Evolutionary conservation across 2,329 filamentous ascomycete genomes (phyloP), one percentile per base, ranked within the genome.

Genomic region (Pezicula rhizophila): DNA sequence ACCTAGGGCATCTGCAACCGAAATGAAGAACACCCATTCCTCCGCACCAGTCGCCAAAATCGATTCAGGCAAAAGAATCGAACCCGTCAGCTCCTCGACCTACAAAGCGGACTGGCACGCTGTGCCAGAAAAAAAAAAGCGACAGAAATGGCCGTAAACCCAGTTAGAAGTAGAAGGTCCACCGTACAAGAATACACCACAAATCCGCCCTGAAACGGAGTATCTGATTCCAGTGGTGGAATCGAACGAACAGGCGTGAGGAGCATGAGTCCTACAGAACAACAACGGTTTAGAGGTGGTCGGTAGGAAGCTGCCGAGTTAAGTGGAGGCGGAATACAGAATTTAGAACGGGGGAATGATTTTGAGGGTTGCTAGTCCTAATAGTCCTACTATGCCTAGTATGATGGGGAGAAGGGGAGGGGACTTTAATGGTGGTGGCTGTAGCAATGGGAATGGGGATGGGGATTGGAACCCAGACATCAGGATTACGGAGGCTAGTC

Each of bases 301-400:
- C 38, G 34, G 52, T 26, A 46, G 42, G 18, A 11, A 14, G 17
- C 10, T n/a, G 48, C 39, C 33, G 38, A 47, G 25, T 45, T 54
- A 26, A 25, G 50, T 23, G 51, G 55, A 1, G 52, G 48, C 12
- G 52, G 45, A 8, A 38, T 42, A 20, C n/a, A 39, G 7, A 18
- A n/a, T 18, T 26, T 28, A 7, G 20, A 39, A 14, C 43, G 43
- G 1, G 35, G 40, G 17, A 35, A 47, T 15, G 44, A 44, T 11
- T 49, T 48, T 5, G 25, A 54, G 39, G 39, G 44, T 52, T 25
- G 47, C 55, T 2, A 54, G 53, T 51, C 52, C 50, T 18, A 50
- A 46, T 42, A 64, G 49, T 38, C 60, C 49, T 56, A 65, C 50
- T 56, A 58, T 35, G 50, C 57, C 42, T 57, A 65, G 45, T 59